Evolutionary conservation across 768 basidiomycete species (phyloP), one percentile per base, ranked within the genome.

Genomic region (Termitomyces sp.): DNA sequence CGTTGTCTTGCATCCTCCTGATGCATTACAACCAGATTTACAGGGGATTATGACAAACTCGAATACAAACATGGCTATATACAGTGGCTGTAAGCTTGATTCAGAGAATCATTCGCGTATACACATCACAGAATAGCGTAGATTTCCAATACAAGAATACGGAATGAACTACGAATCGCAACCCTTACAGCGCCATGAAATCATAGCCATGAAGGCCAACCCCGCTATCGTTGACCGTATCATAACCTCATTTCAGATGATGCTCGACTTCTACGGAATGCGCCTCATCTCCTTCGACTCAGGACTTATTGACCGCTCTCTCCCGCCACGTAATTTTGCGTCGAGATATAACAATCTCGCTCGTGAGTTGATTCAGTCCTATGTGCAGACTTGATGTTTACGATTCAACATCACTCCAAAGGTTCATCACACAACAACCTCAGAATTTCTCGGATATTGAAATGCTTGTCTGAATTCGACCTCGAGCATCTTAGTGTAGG

Each of bases 201-300:
- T 84, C 46, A 65, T 70, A 13, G 67, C 73, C 36, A 86, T 90
- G 79, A 84, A 75, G 63, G 70, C 70, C 14, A 76, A 83, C 66
- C 63, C 76, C 32, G 61, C 63, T 42, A 75, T 86, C 45, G 69
- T 84, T 49, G 60, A 70, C 57, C 81, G 86, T 40, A 63, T 90
- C 32, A 54, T 84, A 4, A 70, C 69, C 30, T 89, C 88, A 20
- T 90, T 90, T 68, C 73, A 69, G 60, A 77, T 90, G 63, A 88
- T 92, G 85, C 79, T 91, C 28, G 86, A 87, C 68, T 90, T 91
- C 72, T 91, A 88, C 65, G 89, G 88, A 24, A 88, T 90, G 86
- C 74, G 75, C 30, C 78, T 90, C 33, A 70, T 83, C 42, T 80
- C 79, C 36, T 63, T 71, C 26, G 78, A 82, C 42, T 83, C 85